A percentile compares a stretch with the other conserved stretches of the same genome.
phyloP scores from a whole-genome alignment of 371 early-diverging fungal genomes.

The Capillidium heterosporum region DNA sequence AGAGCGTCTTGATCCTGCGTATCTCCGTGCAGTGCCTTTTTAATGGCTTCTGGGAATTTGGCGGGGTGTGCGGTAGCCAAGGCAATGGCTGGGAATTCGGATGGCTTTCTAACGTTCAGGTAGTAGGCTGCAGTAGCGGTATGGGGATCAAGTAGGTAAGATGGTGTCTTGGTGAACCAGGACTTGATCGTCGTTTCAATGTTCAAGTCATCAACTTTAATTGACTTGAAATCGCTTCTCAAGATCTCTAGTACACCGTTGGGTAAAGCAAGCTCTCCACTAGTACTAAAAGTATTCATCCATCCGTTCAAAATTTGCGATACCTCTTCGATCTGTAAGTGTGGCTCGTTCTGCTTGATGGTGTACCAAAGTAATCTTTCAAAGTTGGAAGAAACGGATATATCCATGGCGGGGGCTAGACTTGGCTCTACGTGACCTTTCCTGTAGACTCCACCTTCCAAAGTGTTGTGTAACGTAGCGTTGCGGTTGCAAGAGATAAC shows the following conservation, averaged over 20 bases:
- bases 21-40: constrained; percentile 29
- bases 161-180: constrained; percentile 29
- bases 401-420: constrained; percentile 94
- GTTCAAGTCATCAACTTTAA: constrained; percentile 56
- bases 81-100: constrained; percentile 29
- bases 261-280: constrained; percentile 53
- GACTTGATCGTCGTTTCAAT: too few species aligned
- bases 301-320: constrained; percentile 38
- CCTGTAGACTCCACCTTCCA: constrained; percentile 66
- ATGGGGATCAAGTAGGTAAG: constrained; percentile 85
- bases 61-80: constrained; percentile 92
- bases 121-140: constrained; percentile 95
- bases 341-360: constrained; percentile 21
- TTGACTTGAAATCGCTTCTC: constrained; percentile 53
- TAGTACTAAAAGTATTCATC: constrained; percentile 62
- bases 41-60: constrained; percentile 87
- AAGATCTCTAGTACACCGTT: constrained; percentile 39
- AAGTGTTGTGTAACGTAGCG: constrained; percentile 91
- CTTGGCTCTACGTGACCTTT: constrained; percentile 60
- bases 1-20: not conserved
- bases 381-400: constrained; percentile 87
- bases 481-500: constrained; percentile 88
- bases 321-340: constrained; percentile 25
- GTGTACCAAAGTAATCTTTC: constrained; percentile 89
- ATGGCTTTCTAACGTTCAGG: too few species aligned